Evolutionary conservation across 495 filamentous ascomycete genomes (phyloP), one percentile per base, ranked within the genome.

Genomic region (Penicillium soppii): DNA sequence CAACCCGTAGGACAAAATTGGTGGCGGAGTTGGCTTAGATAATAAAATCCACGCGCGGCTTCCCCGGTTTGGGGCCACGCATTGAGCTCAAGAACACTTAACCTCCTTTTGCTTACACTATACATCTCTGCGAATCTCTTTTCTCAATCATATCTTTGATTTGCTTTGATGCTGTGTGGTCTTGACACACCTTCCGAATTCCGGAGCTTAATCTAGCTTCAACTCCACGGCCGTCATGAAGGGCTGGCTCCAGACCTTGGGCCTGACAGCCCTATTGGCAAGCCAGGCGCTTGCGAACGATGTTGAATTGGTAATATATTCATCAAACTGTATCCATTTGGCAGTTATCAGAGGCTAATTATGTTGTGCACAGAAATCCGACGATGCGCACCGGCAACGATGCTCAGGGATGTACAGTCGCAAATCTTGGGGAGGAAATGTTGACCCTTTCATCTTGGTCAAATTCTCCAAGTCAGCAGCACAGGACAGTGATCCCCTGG

Each of bases 351-450:
- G 32, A 51, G 26, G 19, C 41, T 47, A 22, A 53, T 47, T 17
- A 13, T 13, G 36, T 19, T 16, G n/a, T 15, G 3, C 32, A 15
- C 36, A 91, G 87, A 83, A 87, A 67, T 78, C 94, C 65, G 83
- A 85, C 57, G 82, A 89, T 30, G 79, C 86, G 23, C 86, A 90
- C 68, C 72, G 82, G 57, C 89, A 96, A 72, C 81, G 87, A 86
- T 99, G 94, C 73, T 86, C 89, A 65, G 94, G 94, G 71, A 97
- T 99, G 94, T 99, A 97, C 72, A 92, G 86, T 68, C 85, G 80
- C 62, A 89, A 84, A 58, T 72, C 86, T 16, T 99, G 94, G 94
- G 90, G 91, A 53, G 94, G 94, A 59, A 82, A 80, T 26, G 78
- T 89, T 43, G 89, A 97, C 53, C 95, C 94, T 8, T 92, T 86